These are phyloP conservation scores for Lipomyces sp. DNA, from an alignment of 805 yeast genomes.

Conservation along the genomic window DNA sequence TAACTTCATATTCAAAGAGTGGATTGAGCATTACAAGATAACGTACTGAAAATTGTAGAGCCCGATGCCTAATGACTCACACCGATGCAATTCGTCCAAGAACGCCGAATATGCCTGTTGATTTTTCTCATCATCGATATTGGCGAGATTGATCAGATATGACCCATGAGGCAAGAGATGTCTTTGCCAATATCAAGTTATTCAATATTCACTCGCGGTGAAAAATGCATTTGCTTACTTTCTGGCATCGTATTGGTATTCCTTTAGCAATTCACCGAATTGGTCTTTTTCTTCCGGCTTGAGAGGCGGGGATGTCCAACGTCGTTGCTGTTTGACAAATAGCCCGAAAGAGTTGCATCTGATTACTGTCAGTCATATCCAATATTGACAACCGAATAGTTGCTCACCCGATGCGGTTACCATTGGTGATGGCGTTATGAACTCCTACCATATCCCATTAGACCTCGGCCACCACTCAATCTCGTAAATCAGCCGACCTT, in stretches of 20 bases:
- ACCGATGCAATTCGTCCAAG: constrained; percentile 82
- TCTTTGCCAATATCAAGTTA: constrained; percentile 19
- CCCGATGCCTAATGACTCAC: constrained; percentile 84
- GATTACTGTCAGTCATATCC: background rate
- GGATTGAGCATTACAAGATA: background rate
- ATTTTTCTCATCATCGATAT: constrained; percentile 82
- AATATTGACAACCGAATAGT: background rate
- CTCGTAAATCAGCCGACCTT: constrained; percentile 21
- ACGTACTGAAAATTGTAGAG: constrained; percentile 77
- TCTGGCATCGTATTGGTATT: constrained; percentile 68
- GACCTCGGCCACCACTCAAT: background rate
- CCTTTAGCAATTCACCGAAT: constrained; percentile 66
- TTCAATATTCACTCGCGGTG: background rate
- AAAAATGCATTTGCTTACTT: constrained; percentile 43
- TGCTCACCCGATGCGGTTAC: constrained; percentile 55
- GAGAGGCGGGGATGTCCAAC: constrained; percentile 86
- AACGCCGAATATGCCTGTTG: constrained; percentile 76
- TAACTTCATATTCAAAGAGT: background rate
- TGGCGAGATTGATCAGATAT: constrained; percentile 88
- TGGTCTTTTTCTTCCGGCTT: constrained; percentile 66
- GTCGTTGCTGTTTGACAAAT: constrained; percentile 85
- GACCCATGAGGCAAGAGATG: constrained; percentile 95
- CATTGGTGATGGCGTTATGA: constrained; percentile 67
- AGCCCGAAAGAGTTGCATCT: constrained; percentile 85
- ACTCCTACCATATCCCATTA: constrained; percentile 47